Evolutionary conservation across 139 green algal species (phyloP).

Genomic region (Edaphochlamys debaryana): DNA sequence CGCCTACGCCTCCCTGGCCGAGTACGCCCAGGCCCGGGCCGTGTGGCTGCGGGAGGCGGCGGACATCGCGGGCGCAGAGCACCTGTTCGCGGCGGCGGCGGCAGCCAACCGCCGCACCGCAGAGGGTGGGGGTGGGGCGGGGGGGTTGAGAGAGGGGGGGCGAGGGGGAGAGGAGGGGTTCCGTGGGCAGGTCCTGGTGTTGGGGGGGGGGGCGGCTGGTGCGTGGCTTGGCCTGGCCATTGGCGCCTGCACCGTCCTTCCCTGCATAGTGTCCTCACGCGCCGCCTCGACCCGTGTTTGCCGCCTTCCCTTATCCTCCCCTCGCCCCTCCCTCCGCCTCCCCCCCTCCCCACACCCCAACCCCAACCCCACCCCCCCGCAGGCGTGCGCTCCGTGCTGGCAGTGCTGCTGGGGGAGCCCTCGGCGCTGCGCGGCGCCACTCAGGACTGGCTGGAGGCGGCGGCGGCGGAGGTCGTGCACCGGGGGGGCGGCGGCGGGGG

Average conservation of each 20-base stretch:
- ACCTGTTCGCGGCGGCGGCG: conserved; percentile 44
- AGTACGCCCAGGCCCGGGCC: conserved; percentile 30
- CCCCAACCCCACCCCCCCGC: background rate
- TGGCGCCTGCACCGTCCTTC: too few species aligned
- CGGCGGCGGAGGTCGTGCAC: conserved; percentile 66
- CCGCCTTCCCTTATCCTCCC: too few species aligned
- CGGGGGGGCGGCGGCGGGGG: background rate
- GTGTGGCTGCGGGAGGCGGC: conserved; percentile 40
- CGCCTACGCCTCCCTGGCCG: conserved; percentile 43
- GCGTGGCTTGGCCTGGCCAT: too few species aligned
- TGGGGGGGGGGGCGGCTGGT: too few species aligned
- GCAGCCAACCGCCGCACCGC: conserved; percentile 24
- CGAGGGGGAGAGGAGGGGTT: too few species aligned
- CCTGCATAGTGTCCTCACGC: too few species aligned
- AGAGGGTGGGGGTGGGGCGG: conserved; percentile 5
- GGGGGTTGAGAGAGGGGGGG: background rate
- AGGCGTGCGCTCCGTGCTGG: conserved; percentile 59
- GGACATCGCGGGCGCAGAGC: conserved; percentile 55
- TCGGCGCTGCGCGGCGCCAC: conserved; percentile 24
- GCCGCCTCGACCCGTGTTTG: too few species aligned
- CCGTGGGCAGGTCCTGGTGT: too few species aligned
- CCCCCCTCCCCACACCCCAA: too few species aligned
- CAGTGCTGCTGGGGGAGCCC: conserved; percentile 63
- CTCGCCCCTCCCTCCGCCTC: too few species aligned
- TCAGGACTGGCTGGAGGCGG: conserved; percentile 71